phyloP scores from a whole-genome alignment of 257 asterid species.

The Fraxinus cuspidata region DNA sequence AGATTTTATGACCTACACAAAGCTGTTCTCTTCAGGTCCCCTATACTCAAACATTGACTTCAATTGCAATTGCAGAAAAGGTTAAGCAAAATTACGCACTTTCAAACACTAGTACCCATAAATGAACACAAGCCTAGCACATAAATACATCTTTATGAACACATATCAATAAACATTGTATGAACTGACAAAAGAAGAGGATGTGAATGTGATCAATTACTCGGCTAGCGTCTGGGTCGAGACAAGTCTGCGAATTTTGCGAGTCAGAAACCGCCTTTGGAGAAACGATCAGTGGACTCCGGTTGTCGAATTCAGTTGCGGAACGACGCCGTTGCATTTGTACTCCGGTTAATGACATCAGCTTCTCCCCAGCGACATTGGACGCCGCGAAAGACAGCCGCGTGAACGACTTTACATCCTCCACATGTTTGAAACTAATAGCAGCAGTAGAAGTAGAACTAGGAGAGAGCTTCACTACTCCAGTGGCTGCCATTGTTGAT shows the following conservation, averaged over 20 bases:
- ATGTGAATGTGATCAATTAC: constrained; percentile 39
- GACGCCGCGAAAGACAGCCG: constrained; percentile 61
- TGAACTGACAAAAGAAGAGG: not conserved
- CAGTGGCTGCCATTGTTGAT: constrained; percentile 49
- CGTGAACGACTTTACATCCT: constrained; percentile 36
- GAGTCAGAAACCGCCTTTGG: constrained; percentile 95
- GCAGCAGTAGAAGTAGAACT: constrained; percentile 14
- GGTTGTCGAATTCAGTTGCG: constrained; percentile 18
- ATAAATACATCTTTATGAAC: not conserved
- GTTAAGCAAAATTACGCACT: not conserved
- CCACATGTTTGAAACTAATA: constrained; percentile 16
- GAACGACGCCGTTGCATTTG: constrained; percentile 31
- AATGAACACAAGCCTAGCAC: constrained; percentile 10
- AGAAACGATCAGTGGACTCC: constrained; percentile 54
- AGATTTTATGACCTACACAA: constrained; percentile 19
- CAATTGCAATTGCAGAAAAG: constrained; percentile 5
- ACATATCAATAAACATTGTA: not conserved
- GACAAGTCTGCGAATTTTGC: constrained; percentile 88
- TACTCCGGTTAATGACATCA: constrained; percentile 24
- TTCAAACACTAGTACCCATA: constrained; percentile 7
- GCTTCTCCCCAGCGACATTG: constrained; percentile 40
- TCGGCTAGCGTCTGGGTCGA: constrained; percentile 88
- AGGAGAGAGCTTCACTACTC: constrained; percentile 34
- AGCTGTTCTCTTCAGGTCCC: constrained; percentile 32
- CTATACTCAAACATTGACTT: constrained; percentile 18